Evolutionary conservation across 2,329 filamentous ascomycete genomes (phyloP), one percentile per base, ranked within the genome.

Genomic region (Pseudogymnoascus verrucosus): DNA sequence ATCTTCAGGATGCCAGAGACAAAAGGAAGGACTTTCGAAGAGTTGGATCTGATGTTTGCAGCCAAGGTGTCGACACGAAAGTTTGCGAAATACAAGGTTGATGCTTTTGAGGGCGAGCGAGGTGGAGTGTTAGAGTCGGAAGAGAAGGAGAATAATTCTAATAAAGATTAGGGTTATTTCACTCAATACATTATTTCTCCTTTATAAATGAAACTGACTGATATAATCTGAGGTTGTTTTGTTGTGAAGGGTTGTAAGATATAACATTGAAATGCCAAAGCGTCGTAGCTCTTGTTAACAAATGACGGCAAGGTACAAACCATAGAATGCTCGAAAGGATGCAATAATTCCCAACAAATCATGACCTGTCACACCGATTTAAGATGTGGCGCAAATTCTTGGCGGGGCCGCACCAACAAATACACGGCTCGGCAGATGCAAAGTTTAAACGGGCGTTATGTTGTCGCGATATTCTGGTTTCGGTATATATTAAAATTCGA

Each of bases 11-110:
- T 77, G 7, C 77, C 77, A 21, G 79, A 81, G 69, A 78, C 77
- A 0, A 75, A 74, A n/a, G 77, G 75, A 3, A 73, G 77, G 44
- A 77, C 76, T 1, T 75, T 78, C 60, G 78, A 78, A 64, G 78
- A 81, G 71, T 74, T 81, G 10, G 79, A 81, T 66, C 67, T 75
- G 5, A 68, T 82, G 68, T 81, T 82, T 69, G 74, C 76, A 16
- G 67, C 65, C n/a, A 69, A 67, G 12, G 69, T 74, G 7, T 65
- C 68, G 39, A 72, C 74, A 8, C 71, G 74, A 51, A 70, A 73
- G 10, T 77, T 73, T 39, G 67, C 69, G 54, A 57, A 68, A 26
- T 71, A 68, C 51, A 69, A 67, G 36, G 64, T 70, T 62, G 40
- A 44, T 4, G 16, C 40, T 11, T 44, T 23, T 44, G 23, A 26